Evolutionary conservation across 208 protist genomes (phyloP), one percentile per base, ranked within the genome.

Genomic region (Trypanosoma brucei): DNA sequence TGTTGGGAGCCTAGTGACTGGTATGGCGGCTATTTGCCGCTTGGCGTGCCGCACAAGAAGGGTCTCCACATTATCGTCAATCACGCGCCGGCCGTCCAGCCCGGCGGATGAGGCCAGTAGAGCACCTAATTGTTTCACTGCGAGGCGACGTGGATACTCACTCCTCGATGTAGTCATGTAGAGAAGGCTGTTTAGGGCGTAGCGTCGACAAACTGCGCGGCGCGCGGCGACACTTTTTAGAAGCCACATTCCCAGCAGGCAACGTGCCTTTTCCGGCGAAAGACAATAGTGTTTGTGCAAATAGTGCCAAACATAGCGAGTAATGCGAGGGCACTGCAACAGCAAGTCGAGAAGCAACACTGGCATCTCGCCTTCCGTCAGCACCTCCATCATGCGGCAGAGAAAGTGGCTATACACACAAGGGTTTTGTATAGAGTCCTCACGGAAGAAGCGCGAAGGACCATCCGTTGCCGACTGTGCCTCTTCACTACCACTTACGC

Each of bases 341-440:
- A 93, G 81, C 9, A 84, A 46, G 46, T 93, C 82, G n/a, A 83
- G 42, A 22, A 90, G 54, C 6, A 86, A 49, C 3, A 56, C 42
- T 35, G 76, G 72, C 1, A 79, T 59, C 8, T 70, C 49, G 9
- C 62, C 55, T 14, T 68, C 53, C n/a, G 75, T 70, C 36, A 81
- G 48, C 22, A 86, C 49, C 54, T 86, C 80, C 34, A 86, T 52
- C 36, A 84, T 50, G 22, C 86, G 83, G 65, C 81, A 91, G 36
- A 93, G 70, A n/a, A 86, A 59, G 55, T 88, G 75, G 48, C 86
- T 93, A 65, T 93, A 93, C n/a, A 70, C 52, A 45, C 75, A 85
- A 48, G 81, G 71, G 3, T 55, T 36, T 3, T 66, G 46, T 0
- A 61, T 65, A 13, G 72, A 84, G 62, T 92, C 86, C 57, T 92